Evolutionary conservation across 805 yeast genomes (phyloP), one percentile per base, ranked within the genome.

Genomic region (Wickerhamiella cacticola): DNA sequence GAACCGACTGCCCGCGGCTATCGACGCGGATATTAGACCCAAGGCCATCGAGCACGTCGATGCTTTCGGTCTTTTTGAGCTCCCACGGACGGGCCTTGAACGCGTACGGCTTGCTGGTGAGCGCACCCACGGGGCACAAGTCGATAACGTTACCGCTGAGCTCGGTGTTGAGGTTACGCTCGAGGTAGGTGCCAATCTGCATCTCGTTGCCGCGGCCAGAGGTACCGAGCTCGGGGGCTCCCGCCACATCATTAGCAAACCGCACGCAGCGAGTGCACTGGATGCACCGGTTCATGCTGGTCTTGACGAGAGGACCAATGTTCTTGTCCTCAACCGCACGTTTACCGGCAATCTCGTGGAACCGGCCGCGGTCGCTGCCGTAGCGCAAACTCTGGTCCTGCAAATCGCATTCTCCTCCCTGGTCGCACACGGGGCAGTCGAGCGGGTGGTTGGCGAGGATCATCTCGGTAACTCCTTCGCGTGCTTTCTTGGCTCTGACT

Each of bases 11-110:
- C 57, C 94, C 95, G 66, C 92, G 75, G 46, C 89, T 76, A 64
- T 84, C 95, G 47, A 84, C 86, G 63, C 95, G 74, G 55, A 84
- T 75, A 59, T 79, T 82, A 38, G 89, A 80, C 22, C 95, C 95
- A 31, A 84, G 63, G 19, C 79, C 95, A 65, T 84, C 95, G 68
- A 78, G 65, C 12, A 84, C 92, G 64, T 84, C 95, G 57, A 84
- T 74, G 46, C 89, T 73, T 66, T 84, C 95, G 42, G 94, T 83
- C 71, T 83, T 78, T 70, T 83, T 84, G 63, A 85, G 74, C 67
- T 84, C 95, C 95, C 95, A 84, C 25, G 95, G 94, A 63, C 95
- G 76, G 13, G 94, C 94, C 62, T 77, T 79, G 73, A 84, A 84
- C n/a, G 95, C 87, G 59, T 84, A 84, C 22, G 95, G 95, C 67